These are phyloP conservation scores for Flaveria floridana DNA, from an alignment of 140 eudicot genomes.

Conservation along the genomic window DNA sequence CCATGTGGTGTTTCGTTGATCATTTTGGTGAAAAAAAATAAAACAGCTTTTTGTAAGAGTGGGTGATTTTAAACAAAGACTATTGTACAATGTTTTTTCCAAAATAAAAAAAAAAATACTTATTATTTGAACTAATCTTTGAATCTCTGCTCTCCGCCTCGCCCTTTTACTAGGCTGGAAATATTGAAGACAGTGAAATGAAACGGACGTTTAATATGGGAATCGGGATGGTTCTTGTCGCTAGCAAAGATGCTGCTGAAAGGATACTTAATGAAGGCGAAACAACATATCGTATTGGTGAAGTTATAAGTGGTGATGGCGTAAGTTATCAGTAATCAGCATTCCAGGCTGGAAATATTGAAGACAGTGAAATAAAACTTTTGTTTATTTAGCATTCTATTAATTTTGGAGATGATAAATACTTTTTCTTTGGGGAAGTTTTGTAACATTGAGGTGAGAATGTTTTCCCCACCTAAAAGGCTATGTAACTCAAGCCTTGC, in stretches of 20 bases:
- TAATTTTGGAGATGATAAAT: too few species aligned
- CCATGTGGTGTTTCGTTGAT: not conserved
- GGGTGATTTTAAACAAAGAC: too few species aligned
- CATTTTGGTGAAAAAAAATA: not conserved
- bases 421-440: not conserved
- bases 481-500: not conserved
- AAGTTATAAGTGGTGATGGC: conserved; percentile 72
- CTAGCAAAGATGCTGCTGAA: conserved; percentile 59
- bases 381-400: too few species aligned
- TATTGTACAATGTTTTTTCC: not conserved
- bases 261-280: conserved; percentile 52
- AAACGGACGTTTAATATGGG: conserved; percentile 84
- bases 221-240: conserved; percentile 84
- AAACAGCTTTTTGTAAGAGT: not conserved
- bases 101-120: not conserved
- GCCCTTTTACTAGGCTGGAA: conserved; percentile 51
- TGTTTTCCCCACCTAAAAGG: not conserved
- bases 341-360: too few species aligned
- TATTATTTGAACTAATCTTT: not conserved
- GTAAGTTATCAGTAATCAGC: conserved; percentile 48
- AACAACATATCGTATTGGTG: conserved; percentile 64
- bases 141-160: not conserved
- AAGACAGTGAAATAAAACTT: too few species aligned
- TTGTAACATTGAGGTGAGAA: not conserved
- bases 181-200: conserved; percentile 76